Evolutionary conservation across 805 yeast species (phyloP).

Genomic region (Metschnikowia orientalis): DNA sequence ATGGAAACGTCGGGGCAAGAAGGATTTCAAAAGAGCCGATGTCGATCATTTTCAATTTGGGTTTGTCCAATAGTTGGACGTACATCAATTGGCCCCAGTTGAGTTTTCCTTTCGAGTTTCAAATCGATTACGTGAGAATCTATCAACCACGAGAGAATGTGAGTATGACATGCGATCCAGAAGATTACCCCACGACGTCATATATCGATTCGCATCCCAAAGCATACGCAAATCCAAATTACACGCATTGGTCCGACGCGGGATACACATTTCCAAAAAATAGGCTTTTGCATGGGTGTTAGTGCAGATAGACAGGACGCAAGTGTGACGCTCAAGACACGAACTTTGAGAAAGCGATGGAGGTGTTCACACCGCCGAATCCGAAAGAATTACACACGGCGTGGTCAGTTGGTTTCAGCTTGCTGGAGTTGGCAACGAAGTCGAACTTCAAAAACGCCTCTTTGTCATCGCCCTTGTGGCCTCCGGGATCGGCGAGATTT

Average conservation of each 20-base stretch:
- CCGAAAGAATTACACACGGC: constrained; percentile 93
- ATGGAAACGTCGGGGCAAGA: constrained; percentile 36
- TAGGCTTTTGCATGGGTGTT: constrained; percentile 21
- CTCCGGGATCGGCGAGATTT: constrained; percentile 57
- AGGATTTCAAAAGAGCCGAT: constrained; percentile 36
- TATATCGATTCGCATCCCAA: constrained; percentile 30
- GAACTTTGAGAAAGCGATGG: constrained; percentile 46
- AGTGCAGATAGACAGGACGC: neutral
- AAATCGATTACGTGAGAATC: constrained; percentile 38
- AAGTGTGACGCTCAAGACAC: neutral
- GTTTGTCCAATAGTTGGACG: constrained; percentile 40
- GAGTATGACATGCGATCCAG: constrained; percentile 36
- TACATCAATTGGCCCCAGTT: constrained; percentile 34
- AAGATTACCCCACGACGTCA: constrained; percentile 32
- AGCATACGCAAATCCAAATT: constrained; percentile 33
- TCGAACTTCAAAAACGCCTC: constrained; percentile 46
- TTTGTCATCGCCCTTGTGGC: constrained; percentile 41
- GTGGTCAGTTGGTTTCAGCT: constrained; percentile 38
- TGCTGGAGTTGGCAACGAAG: constrained; percentile 51
- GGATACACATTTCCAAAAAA: constrained; percentile 57
- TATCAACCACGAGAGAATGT: constrained; percentile 33
- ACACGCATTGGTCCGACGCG: constrained; percentile 36
- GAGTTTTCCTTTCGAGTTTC: constrained; percentile 33
- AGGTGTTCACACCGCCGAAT: constrained; percentile 93
- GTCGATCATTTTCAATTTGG: constrained; percentile 37